Evolutionary conservation across 208 protist species (phyloP).

Genomic region (Acanthamoeba sp.): DNA sequence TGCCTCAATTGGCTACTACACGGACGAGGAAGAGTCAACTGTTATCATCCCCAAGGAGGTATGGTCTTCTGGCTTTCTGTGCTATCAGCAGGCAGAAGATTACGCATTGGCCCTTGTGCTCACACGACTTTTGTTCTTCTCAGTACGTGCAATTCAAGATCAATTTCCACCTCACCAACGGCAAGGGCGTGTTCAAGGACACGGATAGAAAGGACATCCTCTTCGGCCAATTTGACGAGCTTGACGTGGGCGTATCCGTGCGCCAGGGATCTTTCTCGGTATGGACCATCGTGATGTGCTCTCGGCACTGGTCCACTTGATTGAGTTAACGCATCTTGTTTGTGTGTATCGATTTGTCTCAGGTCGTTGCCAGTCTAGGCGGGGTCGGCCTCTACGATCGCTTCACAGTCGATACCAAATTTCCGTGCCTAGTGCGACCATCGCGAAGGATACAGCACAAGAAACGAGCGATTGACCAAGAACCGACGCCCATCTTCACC

Average conservation of each 20-base stretch:
- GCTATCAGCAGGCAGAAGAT: background rate
- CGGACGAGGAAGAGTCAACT: constrained; percentile 28
- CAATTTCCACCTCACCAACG: constrained; percentile 60
- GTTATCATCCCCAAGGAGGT: constrained; percentile 59
- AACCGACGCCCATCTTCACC: constrained; percentile 52
- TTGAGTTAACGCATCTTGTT: no score
- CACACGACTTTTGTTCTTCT: background rate
- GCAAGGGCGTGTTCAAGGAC: constrained; percentile 36
- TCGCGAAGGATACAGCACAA: background rate
- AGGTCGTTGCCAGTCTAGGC: constrained; percentile 44
- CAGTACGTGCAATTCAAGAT: constrained; percentile 74
- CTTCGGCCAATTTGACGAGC: constrained; percentile 66
- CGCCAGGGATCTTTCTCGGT: constrained; percentile 68
- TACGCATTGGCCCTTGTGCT: background rate
- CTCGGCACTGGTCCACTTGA: no score
- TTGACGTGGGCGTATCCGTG: constrained; percentile 37
- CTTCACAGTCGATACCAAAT: constrained; percentile 25
- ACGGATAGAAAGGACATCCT: constrained; percentile 12
- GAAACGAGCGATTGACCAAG: background rate
- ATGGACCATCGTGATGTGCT: background rate
- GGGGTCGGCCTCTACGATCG: constrained; percentile 39
- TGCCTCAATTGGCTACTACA: constrained; percentile 32
- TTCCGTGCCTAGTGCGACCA: constrained; percentile 54
- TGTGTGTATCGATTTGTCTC: background rate
- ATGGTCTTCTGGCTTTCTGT: background rate